Evolutionary conservation across 1,139 yeast species (phyloP).

Genomic region (Geotrichum klebahnii): DNA sequence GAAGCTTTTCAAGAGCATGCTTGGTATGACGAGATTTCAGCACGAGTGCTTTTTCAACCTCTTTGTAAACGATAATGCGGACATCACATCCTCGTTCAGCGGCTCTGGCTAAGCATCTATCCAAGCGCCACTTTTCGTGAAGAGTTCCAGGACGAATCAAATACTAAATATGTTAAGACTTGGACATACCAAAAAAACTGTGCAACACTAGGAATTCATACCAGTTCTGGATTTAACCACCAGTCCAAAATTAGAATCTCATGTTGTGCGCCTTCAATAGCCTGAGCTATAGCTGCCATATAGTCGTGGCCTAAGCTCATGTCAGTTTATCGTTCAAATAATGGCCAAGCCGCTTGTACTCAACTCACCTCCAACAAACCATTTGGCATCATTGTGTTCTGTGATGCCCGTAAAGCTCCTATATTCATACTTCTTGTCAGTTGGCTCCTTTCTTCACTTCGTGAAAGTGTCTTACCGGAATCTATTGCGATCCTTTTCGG

Average conservation of each 20-base stretch:
- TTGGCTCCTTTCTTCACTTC: too few species aligned
- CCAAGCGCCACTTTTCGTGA: conserved; percentile 60
- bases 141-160: conserved; percentile 61
- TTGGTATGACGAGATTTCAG: conserved; percentile 60
- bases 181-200: background rate
- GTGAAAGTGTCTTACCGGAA: conserved; percentile 18
- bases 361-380: conserved; percentile 58
- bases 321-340: too few species aligned
- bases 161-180: conserved; percentile 34
- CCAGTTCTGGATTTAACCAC: conserved; percentile 61
- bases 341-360: background rate
- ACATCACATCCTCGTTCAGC: conserved; percentile 63
- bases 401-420: conserved; percentile 52
- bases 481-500: conserved; percentile 19
- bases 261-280: conserved; percentile 61
- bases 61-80: conserved; percentile 58
- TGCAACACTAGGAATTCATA: background rate
- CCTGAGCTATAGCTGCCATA: conserved; percentile 50
- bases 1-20: conserved; percentile 53
- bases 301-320: conserved; percentile 39
- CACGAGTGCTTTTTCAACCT: conserved; percentile 57
- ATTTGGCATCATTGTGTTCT: conserved; percentile 55
- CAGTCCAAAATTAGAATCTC: conserved; percentile 61
- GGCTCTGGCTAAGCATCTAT: conserved; percentile 53
- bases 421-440: background rate